Conservation (phyloP, 352 stramenopile genomes). For the Phytophthora pluvialis region DNA sequence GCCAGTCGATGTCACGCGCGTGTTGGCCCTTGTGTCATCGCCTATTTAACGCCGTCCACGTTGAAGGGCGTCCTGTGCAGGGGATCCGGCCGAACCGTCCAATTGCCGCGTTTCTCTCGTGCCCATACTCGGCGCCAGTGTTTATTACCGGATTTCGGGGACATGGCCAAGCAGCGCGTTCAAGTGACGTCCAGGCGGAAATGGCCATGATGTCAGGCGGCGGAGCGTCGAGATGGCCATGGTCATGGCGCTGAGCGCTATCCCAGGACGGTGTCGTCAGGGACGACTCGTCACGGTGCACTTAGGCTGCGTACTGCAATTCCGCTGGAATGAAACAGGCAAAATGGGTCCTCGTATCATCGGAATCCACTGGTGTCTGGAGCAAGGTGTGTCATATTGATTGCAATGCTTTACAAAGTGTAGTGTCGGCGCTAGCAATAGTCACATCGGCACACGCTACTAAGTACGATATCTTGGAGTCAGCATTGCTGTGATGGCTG, state of each 20-base stretch:
- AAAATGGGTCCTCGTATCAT: background rate
- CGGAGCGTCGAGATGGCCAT: background rate
- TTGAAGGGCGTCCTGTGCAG: constrained; percentile 14
- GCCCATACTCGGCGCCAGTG: constrained; percentile 6
- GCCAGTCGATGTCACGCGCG: constrained; percentile 36
- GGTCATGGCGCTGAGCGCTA: background rate
- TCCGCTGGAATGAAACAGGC: too few relatives aligned
- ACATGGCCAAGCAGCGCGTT: constrained; percentile 31
- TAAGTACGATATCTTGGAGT: too few relatives aligned
- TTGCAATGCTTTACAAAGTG: too few relatives aligned
- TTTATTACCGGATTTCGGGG: constrained; percentile 21
- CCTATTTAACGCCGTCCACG: constrained; percentile 25
- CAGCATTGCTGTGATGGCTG: too few relatives aligned
- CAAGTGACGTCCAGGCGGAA: constrained; percentile 22
- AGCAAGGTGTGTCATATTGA: too few relatives aligned
- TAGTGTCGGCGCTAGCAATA: too few relatives aligned
- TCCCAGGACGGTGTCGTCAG: too few relatives aligned
- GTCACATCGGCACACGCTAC: too few relatives aligned
- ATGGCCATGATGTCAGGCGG: constrained; percentile 42
- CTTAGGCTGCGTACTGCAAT: too few relatives aligned
- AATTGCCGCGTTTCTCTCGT: constrained; percentile 35
- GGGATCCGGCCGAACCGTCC: constrained; percentile 23
- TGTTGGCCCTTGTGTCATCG: constrained; percentile 27
- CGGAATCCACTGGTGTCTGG: too few relatives aligned
- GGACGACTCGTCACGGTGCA: constrained; percentile 13